Percentiles rank a stretch among this genome's conserved stretches.
Conservation (phyloP, 164 flowering plant genomes). For the Euptelea pleiosperma region DNA sequence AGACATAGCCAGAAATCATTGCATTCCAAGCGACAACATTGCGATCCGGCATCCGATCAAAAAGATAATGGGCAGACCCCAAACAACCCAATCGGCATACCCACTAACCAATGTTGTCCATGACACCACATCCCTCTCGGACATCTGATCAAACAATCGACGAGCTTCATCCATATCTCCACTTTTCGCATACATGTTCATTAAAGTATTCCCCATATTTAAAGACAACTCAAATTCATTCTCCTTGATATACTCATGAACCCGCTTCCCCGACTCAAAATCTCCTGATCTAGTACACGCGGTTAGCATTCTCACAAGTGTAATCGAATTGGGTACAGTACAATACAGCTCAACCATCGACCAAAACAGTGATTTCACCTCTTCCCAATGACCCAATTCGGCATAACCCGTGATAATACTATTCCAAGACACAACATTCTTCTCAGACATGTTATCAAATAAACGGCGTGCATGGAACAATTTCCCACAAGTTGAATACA, state of each 20-base stretch:
- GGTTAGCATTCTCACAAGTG: conserved; percentile 16
- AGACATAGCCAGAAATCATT: conserved; percentile 12
- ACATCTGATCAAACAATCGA: conserved; percentile 19
- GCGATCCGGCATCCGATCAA: conserved; percentile 17
- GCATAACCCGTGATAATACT: conserved; percentile 22
- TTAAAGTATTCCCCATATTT: conserved; percentile 18
- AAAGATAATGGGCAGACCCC: conserved; percentile 5
- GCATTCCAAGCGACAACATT: conserved; percentile 15
- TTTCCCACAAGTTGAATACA: conserved; percentile 24
- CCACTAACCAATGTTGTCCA: conserved; percentile 24
- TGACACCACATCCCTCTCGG: conserved; percentile 16
- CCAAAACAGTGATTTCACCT: conserved; percentile 14
- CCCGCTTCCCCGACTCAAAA: conserved; percentile 17
- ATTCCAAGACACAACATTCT: conserved; percentile 25
- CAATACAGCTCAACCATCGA: conserved; percentile 16
- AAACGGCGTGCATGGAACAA: conserved; percentile 13
- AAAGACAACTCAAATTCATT: conserved; percentile 9
- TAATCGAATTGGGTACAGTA: conserved; percentile 8
- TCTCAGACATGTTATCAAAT: conserved; percentile 11
- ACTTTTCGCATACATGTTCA: conserved; percentile 19
- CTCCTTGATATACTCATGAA: conserved; percentile 13
- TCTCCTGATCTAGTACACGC: conserved; percentile 19
- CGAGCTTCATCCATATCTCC: conserved; percentile 18
- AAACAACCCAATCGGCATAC: conserved; percentile 15
- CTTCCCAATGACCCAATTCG: conserved; percentile 17